These are phyloP conservation scores for Cylindricascospora bacillispora DNA, from an alignment of 1,139 yeast species.

Conservation along the genomic window DNA sequence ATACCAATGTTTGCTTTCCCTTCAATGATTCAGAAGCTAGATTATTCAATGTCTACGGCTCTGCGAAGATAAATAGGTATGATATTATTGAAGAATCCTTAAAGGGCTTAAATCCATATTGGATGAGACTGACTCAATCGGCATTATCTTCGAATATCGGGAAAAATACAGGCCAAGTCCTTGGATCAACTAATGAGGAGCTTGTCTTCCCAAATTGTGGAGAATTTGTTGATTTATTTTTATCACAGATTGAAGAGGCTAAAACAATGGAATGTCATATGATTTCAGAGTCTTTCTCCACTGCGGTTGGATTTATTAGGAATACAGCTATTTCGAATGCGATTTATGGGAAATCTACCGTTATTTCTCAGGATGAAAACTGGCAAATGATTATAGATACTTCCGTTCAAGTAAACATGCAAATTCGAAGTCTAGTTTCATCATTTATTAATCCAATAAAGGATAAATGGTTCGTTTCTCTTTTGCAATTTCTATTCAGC, in stretches of 20 bases:
- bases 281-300: too few species aligned
- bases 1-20: conserved; percentile 49
- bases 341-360: conserved; percentile 37
- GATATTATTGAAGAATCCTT: conserved; percentile 72
- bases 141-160: conserved; percentile 21
- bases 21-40: conserved; percentile 63
- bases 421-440: conserved; percentile 33
- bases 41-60: conserved; percentile 52
- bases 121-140: conserved; percentile 32
- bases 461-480: conserved; percentile 13
- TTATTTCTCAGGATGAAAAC: conserved; percentile 54
- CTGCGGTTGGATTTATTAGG: conserved; percentile 36
- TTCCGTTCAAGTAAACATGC: conserved; percentile 50
- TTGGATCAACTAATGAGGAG: conserved; percentile 28
- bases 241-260: too few species aligned
- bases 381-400: conserved; percentile 68
- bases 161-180: conserved; percentile 33
- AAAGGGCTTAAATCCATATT: conserved; percentile 75
- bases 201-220: conserved; percentile 34
- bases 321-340: conserved; percentile 59
- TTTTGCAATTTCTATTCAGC: conserved; percentile 26
- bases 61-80: conserved; percentile 43
- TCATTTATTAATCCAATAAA: conserved; percentile 12
- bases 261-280: too few species aligned
- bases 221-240: conserved; percentile 27